Evolutionary conservation across 352 stramenopile genomes (phyloP).

Genomic region (Phytophthora colocasiae): DNA sequence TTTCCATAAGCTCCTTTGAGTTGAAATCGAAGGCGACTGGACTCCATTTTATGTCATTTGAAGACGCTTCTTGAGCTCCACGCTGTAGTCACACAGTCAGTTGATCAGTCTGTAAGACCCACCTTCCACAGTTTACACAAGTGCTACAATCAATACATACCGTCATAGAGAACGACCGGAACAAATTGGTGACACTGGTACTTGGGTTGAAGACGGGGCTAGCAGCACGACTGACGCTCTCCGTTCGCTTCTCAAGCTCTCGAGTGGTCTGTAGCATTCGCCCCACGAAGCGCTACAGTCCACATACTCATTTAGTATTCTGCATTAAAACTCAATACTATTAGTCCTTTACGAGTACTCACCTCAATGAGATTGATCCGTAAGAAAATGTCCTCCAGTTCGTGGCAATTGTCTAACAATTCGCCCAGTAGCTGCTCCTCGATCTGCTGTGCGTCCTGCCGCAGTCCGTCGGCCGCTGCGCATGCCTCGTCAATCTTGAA

Average conservation of each 20-base stretch:
- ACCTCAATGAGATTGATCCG: constrained; percentile 82
- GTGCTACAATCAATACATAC: constrained; percentile 22
- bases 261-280: constrained; percentile 63
- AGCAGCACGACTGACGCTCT: constrained; percentile 58
- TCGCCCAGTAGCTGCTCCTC: constrained; percentile 60
- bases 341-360: background rate
- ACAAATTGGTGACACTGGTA: constrained; percentile 64
- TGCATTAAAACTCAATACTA: background rate
- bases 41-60: constrained; percentile 57
- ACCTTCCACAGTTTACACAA: background rate
- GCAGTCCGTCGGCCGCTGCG: constrained; percentile 55
- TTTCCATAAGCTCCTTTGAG: constrained; percentile 53
- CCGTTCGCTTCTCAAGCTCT: constrained; percentile 71
- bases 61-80: constrained; percentile 30
- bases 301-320: constrained; percentile 1
- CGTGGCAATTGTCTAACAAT: constrained; percentile 71
- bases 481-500: constrained; percentile 87
- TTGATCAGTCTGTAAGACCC: constrained; percentile 5
- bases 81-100: constrained; percentile 30
- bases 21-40: constrained; percentile 69
- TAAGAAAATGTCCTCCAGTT: constrained; percentile 84
- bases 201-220: constrained; percentile 67
- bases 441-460: constrained; percentile 53
- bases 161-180: constrained; percentile 74
- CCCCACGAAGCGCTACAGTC: constrained; percentile 59